Evolutionary conservation across 768 basidiomycete genomes (phyloP).

Genomic region (Tubosaeta brunneosetosa): DNA sequence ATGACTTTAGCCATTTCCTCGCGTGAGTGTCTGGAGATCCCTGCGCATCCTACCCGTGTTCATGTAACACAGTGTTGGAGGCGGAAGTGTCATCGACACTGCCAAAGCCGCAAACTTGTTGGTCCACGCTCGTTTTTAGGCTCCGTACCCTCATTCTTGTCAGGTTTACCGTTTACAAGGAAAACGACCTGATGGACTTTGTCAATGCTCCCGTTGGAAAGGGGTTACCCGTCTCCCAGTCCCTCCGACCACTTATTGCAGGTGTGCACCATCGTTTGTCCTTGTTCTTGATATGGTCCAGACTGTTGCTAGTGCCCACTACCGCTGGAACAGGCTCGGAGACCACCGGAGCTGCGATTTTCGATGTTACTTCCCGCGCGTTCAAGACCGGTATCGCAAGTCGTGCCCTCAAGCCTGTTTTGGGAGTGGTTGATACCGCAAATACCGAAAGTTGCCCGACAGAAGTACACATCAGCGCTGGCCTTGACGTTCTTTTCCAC

Average conservation of each 20-base stretch:
- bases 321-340: constrained; percentile 90
- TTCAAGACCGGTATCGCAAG: constrained; percentile 98
- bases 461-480: constrained; percentile 92
- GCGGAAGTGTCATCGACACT: constrained; percentile 94
- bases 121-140: constrained; percentile 12
- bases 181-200: constrained; percentile 91
- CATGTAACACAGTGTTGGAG: constrained; percentile 61
- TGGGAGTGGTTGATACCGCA: constrained; percentile 83
- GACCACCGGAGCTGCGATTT: constrained; percentile 92
- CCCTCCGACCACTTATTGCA: constrained; percentile 80
- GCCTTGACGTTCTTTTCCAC: constrained; percentile 94
- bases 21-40: constrained; percentile 50
- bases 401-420: constrained; percentile 82
- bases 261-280: constrained; percentile 32
- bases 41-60: neutral
- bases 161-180: constrained; percentile 87
- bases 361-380: constrained; percentile 84
- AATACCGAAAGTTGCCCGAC: constrained; percentile 91
- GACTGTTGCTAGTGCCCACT: constrained; percentile 47
- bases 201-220: constrained; percentile 96
- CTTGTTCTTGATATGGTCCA: neutral
- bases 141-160: neutral
- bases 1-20: constrained; percentile 90
- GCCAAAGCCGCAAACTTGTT: constrained; percentile 93
- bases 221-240: constrained; percentile 74